These are phyloP conservation scores for Pugionium dolabratum DNA, from an alignment of 345 rosid species.

Conservation along the genomic window DNA sequence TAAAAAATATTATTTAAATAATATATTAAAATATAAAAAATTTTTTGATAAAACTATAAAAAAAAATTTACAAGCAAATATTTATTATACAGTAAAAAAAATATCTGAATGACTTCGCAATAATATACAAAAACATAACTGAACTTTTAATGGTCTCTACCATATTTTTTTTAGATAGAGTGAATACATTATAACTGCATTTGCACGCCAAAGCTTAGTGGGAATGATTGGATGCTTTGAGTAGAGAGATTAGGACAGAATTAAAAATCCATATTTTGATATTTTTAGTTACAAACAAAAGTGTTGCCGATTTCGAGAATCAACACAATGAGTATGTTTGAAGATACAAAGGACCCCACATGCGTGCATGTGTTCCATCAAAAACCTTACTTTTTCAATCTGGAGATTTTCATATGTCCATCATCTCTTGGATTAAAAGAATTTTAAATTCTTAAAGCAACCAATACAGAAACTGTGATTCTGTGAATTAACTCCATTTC, in stretches of 20 bases:
- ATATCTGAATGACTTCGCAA: too few relatives aligned
- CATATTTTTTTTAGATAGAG: not conserved
- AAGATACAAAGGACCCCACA: constrained; percentile 64
- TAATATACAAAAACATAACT: too few relatives aligned
- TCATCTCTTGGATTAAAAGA: constrained; percentile 20
- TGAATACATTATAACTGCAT: not conserved
- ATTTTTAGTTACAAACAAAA: not conserved
- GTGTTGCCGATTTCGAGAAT: constrained; percentile 13
- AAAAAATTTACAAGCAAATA: too few relatives aligned
- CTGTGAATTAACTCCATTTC: too few relatives aligned
- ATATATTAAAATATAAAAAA: too few relatives aligned
- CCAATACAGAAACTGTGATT: too few relatives aligned
- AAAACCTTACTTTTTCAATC: constrained; percentile 28
- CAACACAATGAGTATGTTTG: constrained; percentile 61
- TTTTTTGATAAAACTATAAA: too few relatives aligned
- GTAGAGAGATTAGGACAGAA: constrained; percentile 34
- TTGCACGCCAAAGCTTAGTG: constrained; percentile 28
- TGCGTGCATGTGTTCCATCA: constrained; percentile 28
- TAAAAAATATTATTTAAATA: too few relatives aligned
- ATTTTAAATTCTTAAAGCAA: too few relatives aligned
- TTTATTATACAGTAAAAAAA: too few relatives aligned
- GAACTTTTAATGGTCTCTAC: not conserved
- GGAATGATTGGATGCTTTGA: constrained; percentile 42
- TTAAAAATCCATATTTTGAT: too few relatives aligned
- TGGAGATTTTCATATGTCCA: constrained; percentile 40